These are phyloP conservation scores for Chara braunii DNA, from an alignment of 139 green algal genomes.

Conservation along the genomic window DNA sequence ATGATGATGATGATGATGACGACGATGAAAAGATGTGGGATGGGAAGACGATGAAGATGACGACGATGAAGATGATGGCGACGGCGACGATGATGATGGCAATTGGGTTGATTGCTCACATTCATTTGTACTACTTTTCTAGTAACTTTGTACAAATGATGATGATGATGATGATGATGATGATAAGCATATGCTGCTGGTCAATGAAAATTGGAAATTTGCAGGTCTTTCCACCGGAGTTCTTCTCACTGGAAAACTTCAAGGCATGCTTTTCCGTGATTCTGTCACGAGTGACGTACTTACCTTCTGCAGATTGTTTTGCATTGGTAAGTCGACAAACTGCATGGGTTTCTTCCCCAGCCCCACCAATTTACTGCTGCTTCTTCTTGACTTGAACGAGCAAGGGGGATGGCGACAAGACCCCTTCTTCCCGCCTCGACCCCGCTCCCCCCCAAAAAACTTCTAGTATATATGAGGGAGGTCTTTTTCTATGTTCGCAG, in stretches of 20 bases:
- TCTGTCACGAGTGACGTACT: constrained; percentile 63
- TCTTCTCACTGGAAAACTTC: constrained; percentile 53
- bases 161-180: too few species aligned
- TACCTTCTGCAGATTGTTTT: constrained; percentile 78
- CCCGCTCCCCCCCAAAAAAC: neutral
- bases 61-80: too few species aligned
- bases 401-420: neutral
- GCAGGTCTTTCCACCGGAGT: constrained; percentile 36
- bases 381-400: neutral
- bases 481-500: neutral
- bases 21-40: too few species aligned
- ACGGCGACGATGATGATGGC: too few species aligned
- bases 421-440: neutral
- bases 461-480: neutral
- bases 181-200: too few species aligned
- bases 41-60: too few species aligned
- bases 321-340: constrained; percentile 73
- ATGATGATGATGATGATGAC: neutral
- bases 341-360: too few species aligned
- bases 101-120: too few species aligned
- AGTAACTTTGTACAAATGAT: too few species aligned
- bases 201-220: too few species aligned
- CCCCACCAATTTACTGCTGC: neutral
- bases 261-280: constrained; percentile 70
- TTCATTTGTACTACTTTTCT: too few species aligned